A percentile compares a stretch with the other conserved stretches of the same genome.
These are phyloP conservation scores for Talaromyces trachyspermus DNA, from an alignment of 495 filamentous ascomycete genomes.

Conservation along the genomic window DNA sequence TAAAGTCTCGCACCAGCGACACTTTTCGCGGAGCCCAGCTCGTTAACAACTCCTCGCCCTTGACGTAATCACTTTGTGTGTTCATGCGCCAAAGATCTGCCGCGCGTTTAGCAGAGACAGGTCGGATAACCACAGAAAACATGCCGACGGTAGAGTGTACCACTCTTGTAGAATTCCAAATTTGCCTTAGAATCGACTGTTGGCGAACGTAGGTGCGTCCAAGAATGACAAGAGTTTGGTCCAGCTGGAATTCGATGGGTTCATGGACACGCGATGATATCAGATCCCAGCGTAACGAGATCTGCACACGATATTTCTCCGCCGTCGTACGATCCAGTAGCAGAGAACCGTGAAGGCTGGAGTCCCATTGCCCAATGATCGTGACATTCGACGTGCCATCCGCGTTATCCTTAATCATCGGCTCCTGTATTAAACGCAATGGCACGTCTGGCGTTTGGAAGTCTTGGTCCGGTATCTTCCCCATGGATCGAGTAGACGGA, in stretches of 20 bases:
- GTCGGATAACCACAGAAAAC: slow-evolving; percentile 78
- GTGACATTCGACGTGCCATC: slow-evolving; percentile 89
- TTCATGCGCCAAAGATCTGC: slow-evolving; percentile 97
- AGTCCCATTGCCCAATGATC: slow-evolving; percentile 90
- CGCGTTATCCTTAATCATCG: slow-evolving; percentile 68
- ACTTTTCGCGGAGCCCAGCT: slow-evolving; percentile 86
- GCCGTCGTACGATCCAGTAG: slow-evolving; percentile 83
- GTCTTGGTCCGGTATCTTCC: slow-evolving; percentile 78
- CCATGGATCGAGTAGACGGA: slow-evolving; percentile 74
- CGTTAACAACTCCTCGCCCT: slow-evolving; percentile 79
- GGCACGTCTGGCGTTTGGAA: slow-evolving; percentile 63
- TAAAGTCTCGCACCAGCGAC: slow-evolving; percentile 77
- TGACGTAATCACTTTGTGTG: slow-evolving; percentile 86
- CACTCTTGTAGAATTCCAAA: slow-evolving; percentile 78
- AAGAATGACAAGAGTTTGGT: slow-evolving; percentile 73
- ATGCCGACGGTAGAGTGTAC: slow-evolving; percentile 79
- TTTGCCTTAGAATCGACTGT: slow-evolving; percentile 74
- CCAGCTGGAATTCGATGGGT: slow-evolving; percentile 76
- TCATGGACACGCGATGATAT: slow-evolving; percentile 67
- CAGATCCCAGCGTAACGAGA: slow-evolving; percentile 78
- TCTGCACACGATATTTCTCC: slow-evolving; percentile 85
- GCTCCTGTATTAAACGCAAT: slow-evolving; percentile 67
- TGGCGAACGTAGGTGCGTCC: slow-evolving; percentile 78
- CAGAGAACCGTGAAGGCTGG: slow-evolving; percentile 81
- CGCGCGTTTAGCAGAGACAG: slow-evolving; percentile 80